Base-by-base conservation (phyloP, 163 green algal species). In the Volvox carteri region DNA sequence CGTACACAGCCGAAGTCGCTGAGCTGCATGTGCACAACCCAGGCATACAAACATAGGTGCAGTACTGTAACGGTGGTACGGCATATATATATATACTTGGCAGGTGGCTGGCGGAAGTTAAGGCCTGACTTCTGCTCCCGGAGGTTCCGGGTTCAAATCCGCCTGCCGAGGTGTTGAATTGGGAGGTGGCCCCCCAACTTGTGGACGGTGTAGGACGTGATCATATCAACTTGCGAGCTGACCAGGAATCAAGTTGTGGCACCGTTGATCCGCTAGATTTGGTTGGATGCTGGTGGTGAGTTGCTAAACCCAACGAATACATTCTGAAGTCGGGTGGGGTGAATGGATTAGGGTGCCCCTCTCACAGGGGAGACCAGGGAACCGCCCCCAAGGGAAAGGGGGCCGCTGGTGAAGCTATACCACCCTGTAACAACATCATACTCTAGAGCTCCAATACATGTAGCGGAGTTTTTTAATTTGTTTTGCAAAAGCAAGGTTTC, bases 1-100 rank as follows among this genome's bases (percentile, higher is more conserved):
- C 62, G 80, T 25, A 87, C 80, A 33, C 80, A 87, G 46, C 80
- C 80, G 21, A 87, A 87, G 33, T 87, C 80, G 44, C 80, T 87
- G 60, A 87, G 46, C 80, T 87, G 62, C 60, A 30, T 3, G n/a
- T 3, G 28, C 3, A 73, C n/a, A n/a, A n/a, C n/a, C n/a, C n/a
- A n/a, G n/a, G n/a, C n/a, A n/a, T n/a, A n/a, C n/a, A n/a, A n/a
- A n/a, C n/a, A n/a, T n/a, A n/a, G n/a, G n/a, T n/a, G n/a, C n/a
- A n/a, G n/a, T n/a, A n/a, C n/a, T n/a, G n/a, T n/a, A n/a, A n/a
- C n/a, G n/a, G n/a, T n/a, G n/a, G n/a, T n/a, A n/a, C n/a, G n/a
- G 58, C 50, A 60, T 60, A 16, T 60, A 60, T 16, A 16, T 60
- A 12, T 16, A 60, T 60, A 60, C 50, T 25, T 16, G 16, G 50